Base-by-base conservation (phyloP, 2,329 filamentous ascomycete genomes). In the Beauveria pseudobassiana region DNA sequence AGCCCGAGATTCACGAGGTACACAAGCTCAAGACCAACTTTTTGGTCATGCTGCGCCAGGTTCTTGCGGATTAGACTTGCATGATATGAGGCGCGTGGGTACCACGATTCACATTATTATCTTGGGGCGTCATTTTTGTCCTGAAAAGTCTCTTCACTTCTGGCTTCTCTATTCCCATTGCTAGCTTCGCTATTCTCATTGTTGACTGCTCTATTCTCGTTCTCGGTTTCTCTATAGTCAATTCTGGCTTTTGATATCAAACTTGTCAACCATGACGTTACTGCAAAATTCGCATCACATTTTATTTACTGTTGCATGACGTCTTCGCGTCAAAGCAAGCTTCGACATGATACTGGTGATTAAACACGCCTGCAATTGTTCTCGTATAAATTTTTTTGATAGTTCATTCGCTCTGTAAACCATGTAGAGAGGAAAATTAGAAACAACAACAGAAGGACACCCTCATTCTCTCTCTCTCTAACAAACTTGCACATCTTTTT, bases 21-120 rank as follows among this genome's bases (percentile, higher is more conserved):
- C 80, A 90, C 70, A 93, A 92, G 73, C 75, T 97, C 70, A 85
- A 85, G 67, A 89, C 91, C 5, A 87, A 88, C 64, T 96, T 97
- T 73, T 74, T 93, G 71, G 78, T 83, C 56, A 95, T 96, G 89
- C 75, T 96, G 70, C 84, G 92, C 67, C 82, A 86, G 69, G 91
- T 96, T 46, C 78, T 96, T 69, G 90, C 91, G 28, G 84, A 90
- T 69, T 93, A 82, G 65, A 24, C 12, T 40, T 20, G 16, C 8
- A 28, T 12, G 12, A 9, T 9, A 18, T 10, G n/a, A 16, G 28
- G 22, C 8, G 38, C 9, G 8, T 46, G n/a, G n/a, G 1, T 16
- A 40, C 4, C 22, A 54, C 16, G 38, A 54, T 22, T 12, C 10
- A 54, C 28, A 28, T 22, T 20, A 12, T 2, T n/a, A 38, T 54